Percentiles rank a stretch among this genome's conserved stretches.
Evolutionary conservation across 2,329 filamentous ascomycete species (phyloP).

Genomic region (Sphaerulina musiva): DNA sequence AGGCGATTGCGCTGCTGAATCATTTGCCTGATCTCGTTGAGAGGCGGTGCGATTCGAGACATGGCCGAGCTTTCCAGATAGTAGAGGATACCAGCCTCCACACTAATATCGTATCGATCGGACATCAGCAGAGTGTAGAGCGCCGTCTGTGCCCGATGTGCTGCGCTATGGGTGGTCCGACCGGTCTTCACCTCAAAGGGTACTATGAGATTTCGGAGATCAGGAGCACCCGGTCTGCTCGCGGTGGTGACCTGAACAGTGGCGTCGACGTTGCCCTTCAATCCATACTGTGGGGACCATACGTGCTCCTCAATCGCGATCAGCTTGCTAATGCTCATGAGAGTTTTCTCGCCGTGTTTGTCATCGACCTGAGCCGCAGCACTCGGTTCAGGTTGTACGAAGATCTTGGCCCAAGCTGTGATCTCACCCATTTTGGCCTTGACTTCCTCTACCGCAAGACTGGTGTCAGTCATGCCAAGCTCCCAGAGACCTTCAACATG

Average conservation of each 20-base stretch:
- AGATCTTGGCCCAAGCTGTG: slow-evolving; percentile 73
- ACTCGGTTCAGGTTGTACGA: slow-evolving; percentile 65
- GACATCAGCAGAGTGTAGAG: slow-evolving; percentile 88
- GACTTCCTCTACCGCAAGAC: slow-evolving; percentile 70
- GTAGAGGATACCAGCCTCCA: slow-evolving; percentile 84
- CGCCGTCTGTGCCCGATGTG: slow-evolving; percentile 87
- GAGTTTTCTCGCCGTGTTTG: slow-evolving; percentile 66
- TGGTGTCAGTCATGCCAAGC: slow-evolving; percentile 63
- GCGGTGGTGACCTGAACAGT: slow-evolving; percentile 82
- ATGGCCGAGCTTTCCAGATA: slow-evolving; percentile 90
- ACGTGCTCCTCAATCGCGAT: slow-evolving; percentile 96
- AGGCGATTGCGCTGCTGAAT: slow-evolving; percentile 91
- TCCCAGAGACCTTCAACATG: slow-evolving; percentile 87
- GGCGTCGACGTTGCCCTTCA: slow-evolving; percentile 97
- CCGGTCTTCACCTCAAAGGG: slow-evolving; percentile 96
- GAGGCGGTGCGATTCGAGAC: slow-evolving; percentile 74
- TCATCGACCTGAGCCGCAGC: slow-evolving; percentile 71
- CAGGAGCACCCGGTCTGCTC: slow-evolving; percentile 57
- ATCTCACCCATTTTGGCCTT: slow-evolving; percentile 76
- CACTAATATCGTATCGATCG: slow-evolving; percentile 89
- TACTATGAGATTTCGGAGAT: slow-evolving; percentile 56
- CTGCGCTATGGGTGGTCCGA: slow-evolving; percentile 66
- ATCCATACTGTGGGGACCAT: slow-evolving; percentile 94
- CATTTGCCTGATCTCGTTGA: slow-evolving; percentile 89
- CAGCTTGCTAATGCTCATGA: slow-evolving; percentile 83